These are phyloP conservation scores for Collybia mongolica DNA, from an alignment of 768 basidiomycete species.

Conservation along the genomic window DNA sequence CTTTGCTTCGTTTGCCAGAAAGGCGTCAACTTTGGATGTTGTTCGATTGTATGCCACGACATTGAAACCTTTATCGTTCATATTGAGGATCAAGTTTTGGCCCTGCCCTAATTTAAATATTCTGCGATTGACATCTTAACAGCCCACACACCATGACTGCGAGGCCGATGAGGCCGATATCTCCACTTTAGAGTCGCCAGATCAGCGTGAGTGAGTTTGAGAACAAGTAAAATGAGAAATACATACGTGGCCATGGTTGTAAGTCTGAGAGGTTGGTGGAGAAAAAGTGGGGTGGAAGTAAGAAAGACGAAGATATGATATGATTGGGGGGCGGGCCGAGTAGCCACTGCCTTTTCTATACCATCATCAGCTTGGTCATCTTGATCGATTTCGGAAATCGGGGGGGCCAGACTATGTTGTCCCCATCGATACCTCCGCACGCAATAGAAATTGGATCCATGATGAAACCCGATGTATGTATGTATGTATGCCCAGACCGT, in stretches of 20 bases:
- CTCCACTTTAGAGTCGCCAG: conserved; percentile 58
- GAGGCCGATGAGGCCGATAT: conserved; percentile 97
- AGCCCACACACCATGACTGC: conserved; percentile 86
- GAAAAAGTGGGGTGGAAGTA: conserved; percentile 28
- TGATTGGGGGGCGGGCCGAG: conserved; percentile 20
- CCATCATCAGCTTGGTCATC: conserved; percentile 25
- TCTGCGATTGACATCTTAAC: conserved; percentile 13
- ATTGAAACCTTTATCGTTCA: conserved; percentile 99
- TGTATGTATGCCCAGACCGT: too few species aligned
- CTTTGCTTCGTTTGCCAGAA: conserved; percentile 97
- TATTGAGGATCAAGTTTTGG: conserved; percentile 96
- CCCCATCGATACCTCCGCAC: too few species aligned
- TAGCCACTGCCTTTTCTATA: conserved; percentile 19
- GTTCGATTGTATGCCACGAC: conserved; percentile 99
- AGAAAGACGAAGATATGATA: conserved; percentile 26
- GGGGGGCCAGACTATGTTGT: background rate
- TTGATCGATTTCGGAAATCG: conserved; percentile 19
- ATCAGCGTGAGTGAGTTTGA: background rate
- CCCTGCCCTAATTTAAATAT: conserved; percentile 50
- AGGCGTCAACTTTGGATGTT: conserved; percentile 91
- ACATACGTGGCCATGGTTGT: conserved; percentile 47
- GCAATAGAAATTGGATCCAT: too few species aligned
- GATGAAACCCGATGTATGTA: too few species aligned
- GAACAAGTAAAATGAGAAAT: background rate
- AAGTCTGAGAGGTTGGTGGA: conserved; percentile 33